Percentiles rank a stretch among this genome's conserved stretches.
phyloP scores from a whole-genome alignment of 176 grass and related monocot genomes.

The Zoysia pacifica region DNA sequence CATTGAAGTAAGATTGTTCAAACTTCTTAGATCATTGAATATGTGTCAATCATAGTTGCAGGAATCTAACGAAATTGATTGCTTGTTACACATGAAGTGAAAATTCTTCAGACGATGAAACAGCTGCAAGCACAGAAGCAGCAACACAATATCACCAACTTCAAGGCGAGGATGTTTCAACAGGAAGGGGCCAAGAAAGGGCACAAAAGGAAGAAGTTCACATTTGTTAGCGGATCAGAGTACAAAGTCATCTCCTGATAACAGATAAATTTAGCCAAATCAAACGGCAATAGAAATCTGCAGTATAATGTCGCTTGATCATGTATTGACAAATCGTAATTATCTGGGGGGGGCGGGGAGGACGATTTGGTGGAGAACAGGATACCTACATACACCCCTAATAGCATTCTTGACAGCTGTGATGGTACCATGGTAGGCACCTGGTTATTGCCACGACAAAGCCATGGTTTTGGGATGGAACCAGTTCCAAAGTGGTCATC shows the following conservation, averaged over 20 bases:
- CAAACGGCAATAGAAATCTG: background rate
- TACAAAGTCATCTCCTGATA: slow-evolving; percentile 2
- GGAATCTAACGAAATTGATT: slow-evolving; percentile 24
- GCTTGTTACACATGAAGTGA: slow-evolving; percentile 39
- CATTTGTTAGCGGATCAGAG: slow-evolving; percentile 34
- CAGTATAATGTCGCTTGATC: background rate
- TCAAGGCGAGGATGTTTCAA: slow-evolving; percentile 30
- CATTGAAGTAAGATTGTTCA: slow-evolving; percentile 44
- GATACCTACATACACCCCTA: no score
- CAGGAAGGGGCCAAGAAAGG: slow-evolving; percentile 32
- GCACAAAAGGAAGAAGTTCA: slow-evolving; percentile 33
- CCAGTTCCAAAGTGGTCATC: background rate
- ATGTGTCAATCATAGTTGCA: background rate
- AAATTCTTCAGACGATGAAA: slow-evolving; percentile 22
- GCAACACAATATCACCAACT: slow-evolving; percentile 38
- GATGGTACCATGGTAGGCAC: background rate
- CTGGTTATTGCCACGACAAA: background rate
- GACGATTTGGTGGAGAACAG: no score
- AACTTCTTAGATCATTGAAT: background rate
- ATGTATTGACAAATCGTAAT: slow-evolving; percentile 7
- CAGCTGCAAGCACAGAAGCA: slow-evolving; percentile 2
- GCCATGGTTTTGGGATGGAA: background rate
- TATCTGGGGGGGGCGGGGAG: background rate
- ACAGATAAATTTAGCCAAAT: background rate
- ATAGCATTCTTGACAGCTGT: no score